These are phyloP conservation scores for Mycena alexandri DNA, from an alignment of 768 basidiomycete genomes.

Conservation along the genomic window DNA sequence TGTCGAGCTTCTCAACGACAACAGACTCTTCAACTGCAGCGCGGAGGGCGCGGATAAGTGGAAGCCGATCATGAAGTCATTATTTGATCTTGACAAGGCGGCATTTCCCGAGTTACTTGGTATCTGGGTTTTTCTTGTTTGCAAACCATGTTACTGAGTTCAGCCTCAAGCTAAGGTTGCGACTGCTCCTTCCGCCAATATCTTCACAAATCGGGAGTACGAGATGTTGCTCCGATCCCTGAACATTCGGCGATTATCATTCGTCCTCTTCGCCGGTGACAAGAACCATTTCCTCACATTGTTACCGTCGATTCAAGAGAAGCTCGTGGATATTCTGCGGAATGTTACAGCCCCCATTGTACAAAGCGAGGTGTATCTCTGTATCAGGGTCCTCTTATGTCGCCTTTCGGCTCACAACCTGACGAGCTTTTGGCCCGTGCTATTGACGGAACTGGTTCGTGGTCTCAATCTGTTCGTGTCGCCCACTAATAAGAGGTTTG, in stretches of 20 bases:
- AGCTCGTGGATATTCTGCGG: constrained; percentile 91
- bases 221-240: constrained; percentile 91
- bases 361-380: constrained; percentile 95
- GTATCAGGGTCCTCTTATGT: constrained; percentile 91
- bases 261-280: constrained; percentile 87
- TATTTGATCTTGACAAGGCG: constrained; percentile 90
- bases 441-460: constrained; percentile 88
- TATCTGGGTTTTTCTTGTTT: constrained; percentile 52
- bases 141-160: constrained; percentile 44
- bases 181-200: constrained; percentile 91
- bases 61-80: constrained; percentile 80
- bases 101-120: constrained; percentile 88
- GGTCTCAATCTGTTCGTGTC: background rate
- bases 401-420: constrained; percentile 92
- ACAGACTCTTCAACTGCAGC: constrained; percentile 85
- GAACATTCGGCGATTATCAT: constrained; percentile 89
- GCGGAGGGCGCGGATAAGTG: constrained; percentile 71
- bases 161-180: constrained; percentile 73
- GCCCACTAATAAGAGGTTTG: constrained; percentile 1
- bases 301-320: constrained; percentile 96
- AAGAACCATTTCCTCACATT: constrained; percentile 93
- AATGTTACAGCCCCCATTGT: constrained; percentile 85
- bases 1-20: constrained; percentile 86
- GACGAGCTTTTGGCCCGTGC: constrained; percentile 96
- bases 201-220: constrained; percentile 95